A percentile compares a stretch with the other conserved stretches of the same genome.
These are phyloP conservation scores for Haplographium delicatum DNA, from an alignment of 495 filamentous ascomycete genomes.

Conservation along the genomic window DNA sequence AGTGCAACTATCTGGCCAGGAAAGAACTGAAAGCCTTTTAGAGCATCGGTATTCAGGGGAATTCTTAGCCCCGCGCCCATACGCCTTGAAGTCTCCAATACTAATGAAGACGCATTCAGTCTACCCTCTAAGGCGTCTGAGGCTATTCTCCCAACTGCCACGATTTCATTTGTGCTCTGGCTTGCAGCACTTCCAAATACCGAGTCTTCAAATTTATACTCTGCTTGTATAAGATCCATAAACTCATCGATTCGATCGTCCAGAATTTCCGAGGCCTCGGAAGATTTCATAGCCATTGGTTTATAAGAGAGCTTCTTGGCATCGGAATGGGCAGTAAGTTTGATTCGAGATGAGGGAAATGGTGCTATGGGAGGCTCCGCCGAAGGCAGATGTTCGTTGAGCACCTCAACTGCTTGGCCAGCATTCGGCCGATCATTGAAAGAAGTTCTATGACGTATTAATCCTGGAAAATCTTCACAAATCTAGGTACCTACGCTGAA, in stretches of 20 bases:
- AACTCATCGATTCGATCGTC: constrained; percentile 96
- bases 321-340: constrained; percentile 75
- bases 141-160: constrained; percentile 86
- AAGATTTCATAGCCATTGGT: constrained; percentile 87
- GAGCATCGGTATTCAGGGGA: constrained; percentile 65
- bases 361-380: constrained; percentile 70
- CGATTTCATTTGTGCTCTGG: constrained; percentile 77
- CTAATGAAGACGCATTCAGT: constrained; percentile 73
- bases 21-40: constrained; percentile 78
- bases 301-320: constrained; percentile 87
- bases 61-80: constrained; percentile 77
- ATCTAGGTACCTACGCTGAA: constrained; percentile 33
- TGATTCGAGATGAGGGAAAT: constrained; percentile 69
- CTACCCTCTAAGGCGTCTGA: constrained; percentile 80
- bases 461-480: neutral
- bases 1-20: constrained; percentile 91
- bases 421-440: constrained; percentile 70
- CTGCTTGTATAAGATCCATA: constrained; percentile 58
- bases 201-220: constrained; percentile 71
- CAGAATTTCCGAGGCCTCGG: constrained; percentile 84
- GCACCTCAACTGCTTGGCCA: constrained; percentile 74
- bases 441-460: constrained; percentile 35
- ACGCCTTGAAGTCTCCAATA: constrained; percentile 83
- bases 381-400: constrained; percentile 68
- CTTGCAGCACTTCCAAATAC: constrained; percentile 81